Conservation (phyloP, 2,329 filamentous ascomycete genomes). For the Talaromyces sp. region DNA sequence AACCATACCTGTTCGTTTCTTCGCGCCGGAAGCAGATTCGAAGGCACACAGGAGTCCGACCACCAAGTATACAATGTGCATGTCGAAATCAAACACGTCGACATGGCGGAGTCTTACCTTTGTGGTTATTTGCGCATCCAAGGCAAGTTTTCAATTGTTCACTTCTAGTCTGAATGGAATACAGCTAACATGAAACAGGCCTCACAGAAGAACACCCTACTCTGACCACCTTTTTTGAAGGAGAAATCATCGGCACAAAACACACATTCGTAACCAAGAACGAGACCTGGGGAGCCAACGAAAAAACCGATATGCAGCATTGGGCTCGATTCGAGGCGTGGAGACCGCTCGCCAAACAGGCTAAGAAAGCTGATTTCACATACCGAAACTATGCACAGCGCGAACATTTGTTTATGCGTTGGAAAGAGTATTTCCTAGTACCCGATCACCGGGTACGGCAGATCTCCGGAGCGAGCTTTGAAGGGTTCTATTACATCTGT, state of each 20-base stretch:
- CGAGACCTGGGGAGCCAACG: conserved; percentile 83
- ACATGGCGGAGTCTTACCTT: conserved; percentile 88
- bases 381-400: conserved; percentile 69
- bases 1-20: conserved; percentile 82
- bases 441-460: conserved; percentile 89
- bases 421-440: conserved; percentile 98
- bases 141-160: conserved; percentile 53
- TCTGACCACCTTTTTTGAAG: conserved; percentile 97
- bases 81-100: conserved; percentile 94
- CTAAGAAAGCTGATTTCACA: conserved; percentile 56
- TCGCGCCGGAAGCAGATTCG: conserved; percentile 81
- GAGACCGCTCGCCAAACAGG: conserved; percentile 67
- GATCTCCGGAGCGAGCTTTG: conserved; percentile 91
- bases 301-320: conserved; percentile 87
- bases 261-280: conserved; percentile 92
- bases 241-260: conserved; percentile 93
- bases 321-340: conserved; percentile 90
- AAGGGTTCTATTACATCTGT: conserved; percentile 98
- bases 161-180: neutral
- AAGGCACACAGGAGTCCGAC: conserved; percentile 89
- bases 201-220: conserved; percentile 94
- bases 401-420: conserved; percentile 96
- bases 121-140: conserved; percentile 95
- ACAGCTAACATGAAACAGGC: conserved; percentile 50
- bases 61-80: conserved; percentile 91